Percentiles rank a stretch among this genome's conserved stretches.
Conservation (phyloP, 2,329 filamentous ascomycete genomes). For the Raffaelea arxii region DNA sequence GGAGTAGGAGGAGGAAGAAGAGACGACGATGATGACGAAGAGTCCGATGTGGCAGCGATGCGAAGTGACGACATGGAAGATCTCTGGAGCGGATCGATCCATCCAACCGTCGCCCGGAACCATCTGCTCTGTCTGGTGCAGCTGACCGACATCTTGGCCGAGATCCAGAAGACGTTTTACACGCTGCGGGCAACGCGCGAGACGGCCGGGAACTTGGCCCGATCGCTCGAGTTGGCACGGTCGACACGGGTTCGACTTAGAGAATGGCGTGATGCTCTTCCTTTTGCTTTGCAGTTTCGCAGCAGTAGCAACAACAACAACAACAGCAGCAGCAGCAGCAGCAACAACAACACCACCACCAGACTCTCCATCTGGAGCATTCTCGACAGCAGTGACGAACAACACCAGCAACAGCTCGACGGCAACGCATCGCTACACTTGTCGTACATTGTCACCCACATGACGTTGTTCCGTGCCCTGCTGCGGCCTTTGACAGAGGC, state of each 20-base stretch:
- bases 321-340: neutral
- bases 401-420: conserved; percentile 11
- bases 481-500: conserved; percentile 19
- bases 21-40: neutral
- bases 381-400: neutral
- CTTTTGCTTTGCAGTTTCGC: conserved; percentile 5
- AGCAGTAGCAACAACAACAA: neutral
- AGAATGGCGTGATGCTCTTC: conserved; percentile 21
- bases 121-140: conserved; percentile 20
- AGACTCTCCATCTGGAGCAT: neutral
- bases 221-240: conserved; percentile 19
- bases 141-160: conserved; percentile 21
- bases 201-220: conserved; percentile 18
- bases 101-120: conserved; percentile 5
- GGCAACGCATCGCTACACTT: conserved; percentile 21
- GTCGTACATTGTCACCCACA: conserved; percentile 23
- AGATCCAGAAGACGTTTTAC: conserved; percentile 22
- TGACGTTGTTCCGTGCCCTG: conserved; percentile 23
- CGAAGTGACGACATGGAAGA: neutral
- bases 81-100: conserved; percentile 6
- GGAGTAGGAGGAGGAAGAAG: neutral
- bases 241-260: conserved; percentile 18
- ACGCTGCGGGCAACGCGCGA: conserved; percentile 18
- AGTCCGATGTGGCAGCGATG: neutral
- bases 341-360: neutral